phyloP scores from a whole-genome alignment of 208 protist genomes.

The Novymonas esmeraldas region DNA sequence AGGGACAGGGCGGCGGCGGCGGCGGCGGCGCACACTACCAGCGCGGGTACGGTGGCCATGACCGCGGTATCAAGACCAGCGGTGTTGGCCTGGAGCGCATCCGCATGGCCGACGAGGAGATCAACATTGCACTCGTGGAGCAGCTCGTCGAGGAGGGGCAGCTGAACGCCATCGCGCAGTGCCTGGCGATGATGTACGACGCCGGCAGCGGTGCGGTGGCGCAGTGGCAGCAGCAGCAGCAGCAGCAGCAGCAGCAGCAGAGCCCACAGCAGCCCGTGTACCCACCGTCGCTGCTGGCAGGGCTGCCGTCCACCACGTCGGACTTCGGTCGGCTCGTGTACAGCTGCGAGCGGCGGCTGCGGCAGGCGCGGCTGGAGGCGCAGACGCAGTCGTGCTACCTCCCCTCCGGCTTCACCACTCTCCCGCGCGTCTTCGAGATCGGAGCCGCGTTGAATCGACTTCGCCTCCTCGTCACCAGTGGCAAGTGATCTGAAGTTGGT shows the following conservation, averaged over 20 bases:
- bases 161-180: slow-evolving; percentile 84
- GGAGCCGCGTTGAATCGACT: slow-evolving; percentile 91
- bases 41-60: neutral
- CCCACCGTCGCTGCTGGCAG: slow-evolving; percentile 10
- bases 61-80: slow-evolving; percentile 59
- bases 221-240: slow-evolving; percentile 1
- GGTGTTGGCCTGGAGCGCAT: slow-evolving; percentile 39
- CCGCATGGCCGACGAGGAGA: slow-evolving; percentile 61
- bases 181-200: slow-evolving; percentile 72
- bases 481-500: no score
- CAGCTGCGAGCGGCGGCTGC: slow-evolving; percentile 44
- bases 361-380: slow-evolving; percentile 56
- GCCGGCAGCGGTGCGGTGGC: slow-evolving; percentile 16
- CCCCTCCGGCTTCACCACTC: slow-evolving; percentile 69
- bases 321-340: slow-evolving; percentile 24
- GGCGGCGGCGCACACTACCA: slow-evolving; percentile 11
- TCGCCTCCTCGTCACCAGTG: slow-evolving; percentile 50
- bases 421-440: slow-evolving; percentile 84
- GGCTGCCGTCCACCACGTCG: slow-evolving; percentile 3
- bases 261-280: slow-evolving; percentile 5
- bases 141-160: slow-evolving; percentile 93
- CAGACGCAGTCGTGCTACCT: slow-evolving; percentile 66
- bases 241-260: neutral
- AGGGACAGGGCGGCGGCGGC: neutral
- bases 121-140: slow-evolving; percentile 84